A percentile compares a stretch with the other conserved stretches of the same genome.
Evolutionary conservation across 257 asterid genomes (phyloP).

Genomic region (Nemophila menziesii): DNA sequence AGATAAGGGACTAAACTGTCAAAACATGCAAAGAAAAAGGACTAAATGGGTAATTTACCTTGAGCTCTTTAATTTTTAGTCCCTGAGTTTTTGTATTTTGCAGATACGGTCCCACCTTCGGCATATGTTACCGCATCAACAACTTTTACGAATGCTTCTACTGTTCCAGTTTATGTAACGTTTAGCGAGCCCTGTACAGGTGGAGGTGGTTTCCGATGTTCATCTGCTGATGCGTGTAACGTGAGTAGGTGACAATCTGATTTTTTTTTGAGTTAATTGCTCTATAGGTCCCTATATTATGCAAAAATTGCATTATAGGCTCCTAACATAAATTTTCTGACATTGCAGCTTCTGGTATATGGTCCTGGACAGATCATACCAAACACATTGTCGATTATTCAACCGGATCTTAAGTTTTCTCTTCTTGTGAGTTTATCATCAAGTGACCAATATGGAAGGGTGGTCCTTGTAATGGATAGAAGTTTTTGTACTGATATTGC

Average conservation of each 20-base stretch:
- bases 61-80: conserved; percentile 2
- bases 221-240: conserved; percentile 64
- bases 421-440: conserved; percentile 44
- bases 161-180: conserved; percentile 46
- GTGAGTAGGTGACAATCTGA: conserved; percentile 53
- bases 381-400: conserved; percentile 33
- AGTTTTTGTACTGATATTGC: conserved; percentile 69
- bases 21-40: no score
- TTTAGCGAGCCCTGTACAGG: conserved; percentile 67
- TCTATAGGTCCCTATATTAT: not conserved
- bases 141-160: conserved; percentile 61
- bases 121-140: conserved; percentile 42
- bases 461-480: conserved; percentile 57
- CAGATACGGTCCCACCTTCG: conserved; percentile 78
- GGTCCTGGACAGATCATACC: conserved; percentile 76
- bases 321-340: not conserved
- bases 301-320: not conserved
- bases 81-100: conserved; percentile 12
- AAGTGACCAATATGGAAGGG: conserved; percentile 51
- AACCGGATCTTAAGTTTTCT: conserved; percentile 54
- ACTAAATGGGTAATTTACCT: no score
- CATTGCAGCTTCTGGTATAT: conserved; percentile 69
- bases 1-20: no score
- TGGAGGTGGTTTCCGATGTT: conserved; percentile 61
- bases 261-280: not conserved